phyloP scores from a whole-genome alignment of 2,329 filamentous ascomycete species.

The Parastagonospora nodorum region DNA sequence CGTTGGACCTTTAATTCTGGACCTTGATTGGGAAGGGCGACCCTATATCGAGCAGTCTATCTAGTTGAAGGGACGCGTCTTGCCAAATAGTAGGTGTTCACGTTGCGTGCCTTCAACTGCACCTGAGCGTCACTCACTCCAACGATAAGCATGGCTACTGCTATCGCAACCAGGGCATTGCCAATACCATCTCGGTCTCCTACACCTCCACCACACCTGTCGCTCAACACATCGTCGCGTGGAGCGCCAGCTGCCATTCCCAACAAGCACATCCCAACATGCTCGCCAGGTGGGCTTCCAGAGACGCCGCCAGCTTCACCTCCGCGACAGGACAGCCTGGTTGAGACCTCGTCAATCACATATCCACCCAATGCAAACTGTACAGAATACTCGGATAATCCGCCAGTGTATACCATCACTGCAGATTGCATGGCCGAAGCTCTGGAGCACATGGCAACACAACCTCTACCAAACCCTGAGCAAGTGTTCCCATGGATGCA shows the following conservation, averaged over 20 bases:
- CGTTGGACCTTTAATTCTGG: constrained; percentile 3
- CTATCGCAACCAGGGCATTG: constrained; percentile 45
- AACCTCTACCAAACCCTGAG: constrained; percentile 82
- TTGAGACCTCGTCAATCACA: constrained; percentile 70
- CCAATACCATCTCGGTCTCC: constrained; percentile 44
- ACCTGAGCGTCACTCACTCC: constrained; percentile 11
- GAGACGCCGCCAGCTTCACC: constrained; percentile 63
- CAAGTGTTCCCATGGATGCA: constrained; percentile 96
- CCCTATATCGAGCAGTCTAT: constrained; percentile 8
- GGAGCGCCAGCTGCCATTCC: constrained; percentile 68
- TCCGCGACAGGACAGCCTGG: constrained; percentile 59
- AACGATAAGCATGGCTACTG: constrained; percentile 48
- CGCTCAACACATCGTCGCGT: constrained; percentile 61
- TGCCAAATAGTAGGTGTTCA: constrained; percentile 8
- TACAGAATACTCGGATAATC: constrained; percentile 57
- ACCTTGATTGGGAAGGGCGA: constrained; percentile 7
- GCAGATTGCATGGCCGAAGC: constrained; percentile 71
- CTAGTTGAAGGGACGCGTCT: constrained; percentile 1
- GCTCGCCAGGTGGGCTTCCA: constrained; percentile 74
- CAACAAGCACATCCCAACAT: constrained; percentile 90
- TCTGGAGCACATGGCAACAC: constrained; percentile 74
- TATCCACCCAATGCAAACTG: constrained; percentile 72
- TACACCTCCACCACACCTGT: constrained; percentile 60
- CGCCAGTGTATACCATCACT: constrained; percentile 73
- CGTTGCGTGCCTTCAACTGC: constrained; percentile 37